Evolutionary conservation across 2,329 filamentous ascomycete genomes (phyloP).

Genomic region (Neoarthrinium moseri): DNA sequence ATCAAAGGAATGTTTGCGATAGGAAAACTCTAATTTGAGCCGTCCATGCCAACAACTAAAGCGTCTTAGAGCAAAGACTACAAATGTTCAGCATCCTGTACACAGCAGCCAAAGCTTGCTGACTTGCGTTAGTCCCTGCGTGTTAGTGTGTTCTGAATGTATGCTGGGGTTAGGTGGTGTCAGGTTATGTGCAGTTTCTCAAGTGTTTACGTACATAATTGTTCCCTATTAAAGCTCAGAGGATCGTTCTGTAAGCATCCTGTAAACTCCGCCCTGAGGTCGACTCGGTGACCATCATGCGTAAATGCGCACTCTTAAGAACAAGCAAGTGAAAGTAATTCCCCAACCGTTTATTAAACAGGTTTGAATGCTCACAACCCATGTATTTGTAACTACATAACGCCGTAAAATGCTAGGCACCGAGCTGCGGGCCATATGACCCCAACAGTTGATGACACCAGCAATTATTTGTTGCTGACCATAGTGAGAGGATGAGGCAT

Average conservation of each 20-base stretch:
- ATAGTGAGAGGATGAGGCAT: too few relatives aligned
- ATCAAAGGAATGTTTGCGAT: too few relatives aligned
- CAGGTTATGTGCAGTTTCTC: background rate
- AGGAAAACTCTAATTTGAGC: too few relatives aligned
- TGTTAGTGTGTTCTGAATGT: too few relatives aligned
- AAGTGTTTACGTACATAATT: slow-evolving; percentile 4
- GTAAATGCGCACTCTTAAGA: slow-evolving; percentile 10
- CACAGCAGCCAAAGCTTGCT: too few relatives aligned
- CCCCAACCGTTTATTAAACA: background rate
- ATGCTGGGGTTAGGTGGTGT: too few relatives aligned
- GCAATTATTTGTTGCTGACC: background rate
- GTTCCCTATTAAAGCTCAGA: background rate
- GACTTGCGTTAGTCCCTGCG: too few relatives aligned
- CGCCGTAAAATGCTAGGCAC: slow-evolving; percentile 11
- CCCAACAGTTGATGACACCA: background rate
- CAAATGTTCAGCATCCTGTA: too few relatives aligned
- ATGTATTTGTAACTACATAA: background rate
- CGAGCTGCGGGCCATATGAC: background rate
- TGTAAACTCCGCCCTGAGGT: slow-evolving; percentile 7
- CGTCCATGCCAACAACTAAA: too few relatives aligned
- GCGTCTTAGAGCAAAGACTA: too few relatives aligned
- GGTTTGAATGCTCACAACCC: background rate
- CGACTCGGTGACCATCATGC: slow-evolving; percentile 2
- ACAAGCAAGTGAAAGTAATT: background rate
- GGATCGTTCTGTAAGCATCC: background rate